phyloP scores from a whole-genome alignment of 2,329 filamentous ascomycete genomes.

The Cyanodermella asteris region DNA sequence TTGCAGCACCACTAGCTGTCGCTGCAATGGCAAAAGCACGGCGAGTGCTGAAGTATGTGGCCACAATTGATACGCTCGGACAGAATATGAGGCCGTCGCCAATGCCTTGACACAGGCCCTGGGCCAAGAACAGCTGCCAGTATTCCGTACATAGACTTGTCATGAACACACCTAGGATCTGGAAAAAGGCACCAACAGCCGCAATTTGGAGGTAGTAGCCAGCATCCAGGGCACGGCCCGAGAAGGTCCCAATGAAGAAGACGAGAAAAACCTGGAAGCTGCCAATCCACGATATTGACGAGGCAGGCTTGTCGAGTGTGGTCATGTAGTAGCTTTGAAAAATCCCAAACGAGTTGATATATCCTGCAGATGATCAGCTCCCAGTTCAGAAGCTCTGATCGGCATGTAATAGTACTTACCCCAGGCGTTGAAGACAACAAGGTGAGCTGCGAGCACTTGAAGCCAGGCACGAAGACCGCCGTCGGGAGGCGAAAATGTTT shows the following conservation, averaged over 20 bases:
- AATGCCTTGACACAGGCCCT: background rate
- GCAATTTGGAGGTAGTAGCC: conserved; percentile 15
- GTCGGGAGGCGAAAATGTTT: conserved; percentile 13
- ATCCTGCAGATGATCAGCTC: no score
- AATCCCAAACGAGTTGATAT: conserved; percentile 17
- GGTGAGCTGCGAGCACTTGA: conserved; percentile 12
- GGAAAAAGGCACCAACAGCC: conserved; percentile 10
- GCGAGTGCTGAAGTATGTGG: conserved; percentile 39
- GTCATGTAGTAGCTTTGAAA: conserved; percentile 24
- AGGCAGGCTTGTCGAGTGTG: conserved; percentile 13
- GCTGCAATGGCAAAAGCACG: conserved; percentile 37
- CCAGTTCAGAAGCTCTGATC: no score
- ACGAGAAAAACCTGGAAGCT: conserved; percentile 21
- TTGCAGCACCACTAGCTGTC: conserved; percentile 31
- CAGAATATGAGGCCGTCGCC: conserved; percentile 30
- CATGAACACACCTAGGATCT: conserved; percentile 21
- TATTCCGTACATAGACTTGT: conserved; percentile 21
- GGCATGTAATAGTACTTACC: no score
- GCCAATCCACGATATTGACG: conserved; percentile 25
- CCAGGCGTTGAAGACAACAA: conserved; percentile 12
- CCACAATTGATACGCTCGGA: conserved; percentile 39
- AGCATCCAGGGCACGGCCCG: conserved; percentile 19
- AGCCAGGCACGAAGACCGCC: conserved; percentile 14
- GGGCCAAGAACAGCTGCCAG: conserved; percentile 21
- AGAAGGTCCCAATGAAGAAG: conserved; percentile 20